Evolutionary conservation across 2,329 filamentous ascomycete genomes (phyloP), one percentile per base, ranked within the genome.

Genomic region (Fusarium marasasianum): DNA sequence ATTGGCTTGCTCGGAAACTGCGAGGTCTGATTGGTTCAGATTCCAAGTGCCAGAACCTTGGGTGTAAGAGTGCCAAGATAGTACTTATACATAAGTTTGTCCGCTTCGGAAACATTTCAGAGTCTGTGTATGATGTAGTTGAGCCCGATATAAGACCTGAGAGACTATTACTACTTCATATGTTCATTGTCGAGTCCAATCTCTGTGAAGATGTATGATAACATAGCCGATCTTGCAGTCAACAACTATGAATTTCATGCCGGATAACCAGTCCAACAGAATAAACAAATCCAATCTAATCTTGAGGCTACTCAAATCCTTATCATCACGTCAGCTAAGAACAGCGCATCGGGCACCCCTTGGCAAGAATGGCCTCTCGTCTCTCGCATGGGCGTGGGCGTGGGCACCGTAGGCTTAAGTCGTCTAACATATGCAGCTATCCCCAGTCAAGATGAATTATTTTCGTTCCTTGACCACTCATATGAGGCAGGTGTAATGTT

Each of bases 311-410:
- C 24, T 13, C 18, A 18, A n/a, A 17, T n/a, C 17, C 29, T 26
- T 31, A 48, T 50, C 38, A 45, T 24, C 17, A 66, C 56, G 40
- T 31, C 53, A 20, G 24, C 24, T 43, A 26, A 47, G n/a, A 26
- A 15, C 29, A 5, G 5, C 13, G 8, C 35, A 37, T 15, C 43
- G 13, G 11, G 1, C 8, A 8, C 45, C 41, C 11, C 50, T 90
- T 10, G 87, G 88, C 60, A 86, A 84, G 67, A 82, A 87, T 74
- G 88, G 87, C 33, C 87, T 86, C 70, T 83, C 33, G 84, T 90
- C 33, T 82, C 84, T 5, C 82, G 82, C 14, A 72, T 88, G 2
- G 88, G 82, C 14, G 71, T 88, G 2, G 88, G 88, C 11, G 84
- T 88, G 29, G 88, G 88, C 17, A 79, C 84, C 15, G 89, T 90